These are phyloP conservation scores for Mucor mucedo DNA, from an alignment of 371 early-diverging fungal genomes.

Conservation along the genomic window DNA sequence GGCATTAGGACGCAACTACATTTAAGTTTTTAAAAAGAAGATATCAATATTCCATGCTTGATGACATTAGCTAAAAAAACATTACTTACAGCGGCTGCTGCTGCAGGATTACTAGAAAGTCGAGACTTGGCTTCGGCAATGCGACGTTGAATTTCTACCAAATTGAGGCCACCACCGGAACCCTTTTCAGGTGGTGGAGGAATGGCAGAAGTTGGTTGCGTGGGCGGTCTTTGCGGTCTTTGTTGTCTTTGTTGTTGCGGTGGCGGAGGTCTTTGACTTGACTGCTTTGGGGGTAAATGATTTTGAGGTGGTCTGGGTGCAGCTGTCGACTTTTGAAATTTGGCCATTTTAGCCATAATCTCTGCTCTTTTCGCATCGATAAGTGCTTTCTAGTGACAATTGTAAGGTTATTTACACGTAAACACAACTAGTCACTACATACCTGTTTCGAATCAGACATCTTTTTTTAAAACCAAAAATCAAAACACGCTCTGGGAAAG, in stretches of 20 bases:
- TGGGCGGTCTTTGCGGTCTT: neutral
- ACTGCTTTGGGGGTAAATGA: neutral
- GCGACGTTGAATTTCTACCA: conserved; percentile 51
- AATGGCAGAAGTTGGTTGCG: conserved; percentile 10
- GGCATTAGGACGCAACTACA: neutral
- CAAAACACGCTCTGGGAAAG: neutral
- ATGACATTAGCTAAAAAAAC: neutral
- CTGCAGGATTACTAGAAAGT: conserved; percentile 17
- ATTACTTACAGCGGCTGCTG: conserved; percentile 1
- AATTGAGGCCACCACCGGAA: conserved; percentile 20
- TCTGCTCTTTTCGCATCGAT: conserved; percentile 49
- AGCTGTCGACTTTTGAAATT: conserved; percentile 33
- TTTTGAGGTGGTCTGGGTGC: conserved; percentile 4
- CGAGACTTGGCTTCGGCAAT: conserved; percentile 59
- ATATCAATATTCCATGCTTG: neutral
- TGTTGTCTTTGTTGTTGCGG: neutral
- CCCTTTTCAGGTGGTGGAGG: conserved; percentile 15
- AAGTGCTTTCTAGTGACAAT: conserved; percentile 19
- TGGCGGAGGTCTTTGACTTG: conserved; percentile 1
- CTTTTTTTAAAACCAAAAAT: too few species aligned
- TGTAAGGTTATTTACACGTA: neutral
- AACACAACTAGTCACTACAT: neutral
- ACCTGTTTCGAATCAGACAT: conserved; percentile 3
- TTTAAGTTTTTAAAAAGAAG: neutral
- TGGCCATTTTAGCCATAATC: conserved; percentile 44